Evolutionary conservation across 768 basidiomycete species (phyloP).

Genomic region (Cystobasidium onofrii): DNA sequence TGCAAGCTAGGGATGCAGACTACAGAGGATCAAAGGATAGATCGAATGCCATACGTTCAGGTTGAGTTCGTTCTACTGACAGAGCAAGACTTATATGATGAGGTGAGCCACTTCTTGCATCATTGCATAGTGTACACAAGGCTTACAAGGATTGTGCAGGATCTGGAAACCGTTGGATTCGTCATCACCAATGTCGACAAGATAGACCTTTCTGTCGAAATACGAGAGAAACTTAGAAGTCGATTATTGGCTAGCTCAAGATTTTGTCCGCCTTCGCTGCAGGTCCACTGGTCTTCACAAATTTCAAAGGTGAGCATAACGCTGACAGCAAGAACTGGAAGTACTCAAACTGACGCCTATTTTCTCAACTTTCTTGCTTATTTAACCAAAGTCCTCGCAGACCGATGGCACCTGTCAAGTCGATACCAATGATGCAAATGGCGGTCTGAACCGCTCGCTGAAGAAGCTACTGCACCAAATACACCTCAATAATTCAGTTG

Average conservation of each 20-base stretch:
- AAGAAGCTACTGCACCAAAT: background rate
- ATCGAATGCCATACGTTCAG: background rate
- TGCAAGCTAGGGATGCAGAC: slow-evolving; percentile 14
- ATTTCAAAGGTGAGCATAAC: background rate
- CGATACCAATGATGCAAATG: background rate
- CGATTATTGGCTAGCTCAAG: background rate
- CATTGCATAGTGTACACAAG: background rate
- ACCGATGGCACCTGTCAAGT: background rate
- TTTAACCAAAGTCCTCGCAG: background rate
- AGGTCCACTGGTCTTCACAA: background rate
- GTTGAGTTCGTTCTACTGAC: background rate
- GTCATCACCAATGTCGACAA: slow-evolving; percentile 5
- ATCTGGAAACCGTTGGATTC: slow-evolving; percentile 8
- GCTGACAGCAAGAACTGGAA: no score
- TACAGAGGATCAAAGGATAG: background rate
- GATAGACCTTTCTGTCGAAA: no score
- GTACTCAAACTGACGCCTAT: no score
- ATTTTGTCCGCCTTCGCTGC: background rate
- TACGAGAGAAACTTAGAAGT: background rate
- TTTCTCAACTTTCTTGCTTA: no score
- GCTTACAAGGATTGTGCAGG: background rate
- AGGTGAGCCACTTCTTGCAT: background rate
- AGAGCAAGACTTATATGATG: slow-evolving; percentile 1
- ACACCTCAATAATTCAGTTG: background rate
- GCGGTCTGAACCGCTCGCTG: background rate